Conservation (phyloP, 2,329 filamentous ascomycete species). For the Grosmannia serpens region DNA sequence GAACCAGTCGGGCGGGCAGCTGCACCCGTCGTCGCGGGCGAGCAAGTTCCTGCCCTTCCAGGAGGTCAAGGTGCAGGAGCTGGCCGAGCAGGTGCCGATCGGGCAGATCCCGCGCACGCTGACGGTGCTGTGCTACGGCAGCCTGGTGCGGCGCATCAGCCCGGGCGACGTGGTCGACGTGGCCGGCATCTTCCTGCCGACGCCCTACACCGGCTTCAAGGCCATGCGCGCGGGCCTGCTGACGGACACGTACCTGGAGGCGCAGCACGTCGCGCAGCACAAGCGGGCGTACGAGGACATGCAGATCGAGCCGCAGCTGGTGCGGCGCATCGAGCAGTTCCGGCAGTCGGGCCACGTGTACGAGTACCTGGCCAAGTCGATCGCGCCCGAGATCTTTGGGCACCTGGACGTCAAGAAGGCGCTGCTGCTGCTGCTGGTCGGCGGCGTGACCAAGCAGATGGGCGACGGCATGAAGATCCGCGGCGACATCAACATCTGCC, state of each 20-base stretch:
- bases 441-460: slow-evolving; percentile 92
- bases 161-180: slow-evolving; percentile 92
- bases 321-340: slow-evolving; percentile 76
- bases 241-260: slow-evolving; percentile 94
- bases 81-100: slow-evolving; percentile 98
- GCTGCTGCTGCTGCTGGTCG: slow-evolving; percentile 85
- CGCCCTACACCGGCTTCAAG: slow-evolving; percentile 97
- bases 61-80: slow-evolving; percentile 96
- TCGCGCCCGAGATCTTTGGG: slow-evolving; percentile 93
- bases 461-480: slow-evolving; percentile 98
- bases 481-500: slow-evolving; percentile 95
- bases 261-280: slow-evolving; percentile 86
- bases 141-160: slow-evolving; percentile 73
- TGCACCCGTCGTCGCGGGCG: slow-evolving; percentile 88
- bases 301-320: slow-evolving; percentile 65
- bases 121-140: slow-evolving; percentile 82
- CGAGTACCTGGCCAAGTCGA: slow-evolving; percentile 88
- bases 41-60: slow-evolving; percentile 97
- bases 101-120: slow-evolving; percentile 91
- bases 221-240: slow-evolving; percentile 92
- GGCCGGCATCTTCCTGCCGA: slow-evolving; percentile 90
- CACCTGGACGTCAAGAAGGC: slow-evolving; percentile 98
- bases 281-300: slow-evolving; percentile 97
- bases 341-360: slow-evolving; percentile 84
- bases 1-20: slow-evolving; percentile 86